Evolutionary conservation across 73 alveolate genomes (phyloP).

Genomic region (Paramecium primaurelia): DNA sequence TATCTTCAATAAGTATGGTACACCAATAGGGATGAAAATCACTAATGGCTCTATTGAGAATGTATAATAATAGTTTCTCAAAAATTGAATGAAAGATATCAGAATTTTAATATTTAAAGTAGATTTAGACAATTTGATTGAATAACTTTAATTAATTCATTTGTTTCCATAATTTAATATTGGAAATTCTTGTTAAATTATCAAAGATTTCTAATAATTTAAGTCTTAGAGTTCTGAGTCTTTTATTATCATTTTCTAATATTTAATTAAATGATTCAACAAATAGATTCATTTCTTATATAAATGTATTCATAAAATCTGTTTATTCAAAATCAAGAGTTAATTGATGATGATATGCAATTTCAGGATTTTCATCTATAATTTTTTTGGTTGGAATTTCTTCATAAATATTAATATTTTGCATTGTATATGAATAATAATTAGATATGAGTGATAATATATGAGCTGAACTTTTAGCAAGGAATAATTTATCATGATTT

Average conservation of each 20-base stretch:
- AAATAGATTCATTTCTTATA: background rate
- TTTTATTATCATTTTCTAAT: background rate
- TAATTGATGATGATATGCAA: constrained; percentile 4
- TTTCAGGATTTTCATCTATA: background rate
- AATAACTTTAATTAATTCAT: background rate
- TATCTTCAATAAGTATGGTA: background rate
- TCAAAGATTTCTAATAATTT: constrained; percentile 35
- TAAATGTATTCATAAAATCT: background rate
- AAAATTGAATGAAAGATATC: constrained; percentile 11
- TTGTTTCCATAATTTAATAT: constrained; percentile 9
- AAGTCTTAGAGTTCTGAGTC: background rate
- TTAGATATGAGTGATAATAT: background rate
- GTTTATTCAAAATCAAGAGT: constrained; percentile 6
- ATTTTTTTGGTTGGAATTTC: background rate
- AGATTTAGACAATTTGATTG: background rate
- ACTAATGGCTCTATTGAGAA: constrained; percentile 39
- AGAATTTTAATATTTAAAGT: background rate
- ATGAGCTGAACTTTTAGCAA: constrained; percentile 41
- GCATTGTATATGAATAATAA: constrained; percentile 32
- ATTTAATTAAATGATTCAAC: background rate
- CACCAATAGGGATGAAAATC: constrained; percentile 53
- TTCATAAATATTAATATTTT: background rate
- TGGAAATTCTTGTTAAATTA: background rate
- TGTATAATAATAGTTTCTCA: background rate
- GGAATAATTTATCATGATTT: background rate